Percentiles rank a stretch among this genome's conserved stretches.
phyloP scores from a whole-genome alignment of 192 early-diverging fungal species.

The Rhizoclosmatium sp. region DNA sequence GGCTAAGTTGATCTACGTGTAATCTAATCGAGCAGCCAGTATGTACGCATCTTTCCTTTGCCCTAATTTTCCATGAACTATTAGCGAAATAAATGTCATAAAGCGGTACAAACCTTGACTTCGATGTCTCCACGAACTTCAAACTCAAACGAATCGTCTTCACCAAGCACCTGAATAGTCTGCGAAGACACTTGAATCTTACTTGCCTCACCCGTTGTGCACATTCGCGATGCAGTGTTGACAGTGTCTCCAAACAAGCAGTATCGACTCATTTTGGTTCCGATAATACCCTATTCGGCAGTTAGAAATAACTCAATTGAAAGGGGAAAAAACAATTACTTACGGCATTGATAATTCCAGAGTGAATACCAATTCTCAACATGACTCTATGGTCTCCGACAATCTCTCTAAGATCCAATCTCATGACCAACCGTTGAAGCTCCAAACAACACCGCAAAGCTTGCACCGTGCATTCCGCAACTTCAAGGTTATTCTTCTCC shows the following conservation, averaged over 20 bases:
- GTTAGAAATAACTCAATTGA: not conserved
- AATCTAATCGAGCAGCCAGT: conserved; percentile 36
- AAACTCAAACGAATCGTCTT: conserved; percentile 39
- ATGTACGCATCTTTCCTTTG: conserved; percentile 52
- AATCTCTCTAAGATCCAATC: conserved; percentile 21
- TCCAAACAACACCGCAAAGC: conserved; percentile 24
- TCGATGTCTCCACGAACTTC: conserved; percentile 48
- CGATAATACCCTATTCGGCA: conserved; percentile 44
- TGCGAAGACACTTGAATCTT: conserved; percentile 48
- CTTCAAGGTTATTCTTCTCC: conserved; percentile 22
- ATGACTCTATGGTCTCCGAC: conserved; percentile 31
- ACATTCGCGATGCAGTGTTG: conserved; percentile 53
- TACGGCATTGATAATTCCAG: conserved; percentile 46
- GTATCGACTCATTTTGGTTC: conserved; percentile 57
- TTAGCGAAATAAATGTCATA: not conserved
- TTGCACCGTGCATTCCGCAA: conserved; percentile 31
- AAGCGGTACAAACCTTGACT: conserved; percentile 35
- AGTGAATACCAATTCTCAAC: conserved; percentile 49
- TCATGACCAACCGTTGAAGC: conserved; percentile 10
- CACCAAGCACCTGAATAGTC: conserved; percentile 37
- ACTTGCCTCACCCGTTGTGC: conserved; percentile 40
- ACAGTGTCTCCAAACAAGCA: conserved; percentile 58
- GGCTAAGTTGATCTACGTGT: no score
- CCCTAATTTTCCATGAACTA: conserved; percentile 20
- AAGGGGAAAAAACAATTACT: not conserved